These are phyloP conservation scores for Sutorius australiensis DNA, from an alignment of 768 basidiomycete genomes.

Conservation along the genomic window DNA sequence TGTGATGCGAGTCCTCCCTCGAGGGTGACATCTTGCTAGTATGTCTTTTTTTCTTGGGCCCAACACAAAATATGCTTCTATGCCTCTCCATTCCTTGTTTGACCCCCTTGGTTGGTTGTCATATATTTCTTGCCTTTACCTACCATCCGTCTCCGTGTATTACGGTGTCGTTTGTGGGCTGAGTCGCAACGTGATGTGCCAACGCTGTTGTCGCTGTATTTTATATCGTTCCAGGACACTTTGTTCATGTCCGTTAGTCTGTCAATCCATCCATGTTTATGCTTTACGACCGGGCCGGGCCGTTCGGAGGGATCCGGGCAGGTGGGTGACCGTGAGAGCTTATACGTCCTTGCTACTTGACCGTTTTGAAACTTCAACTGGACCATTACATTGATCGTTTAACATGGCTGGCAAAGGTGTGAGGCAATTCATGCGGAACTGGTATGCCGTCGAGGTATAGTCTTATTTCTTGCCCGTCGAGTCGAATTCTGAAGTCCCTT, in stretches of 20 bases:
- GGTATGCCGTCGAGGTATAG: conserved; percentile 45
- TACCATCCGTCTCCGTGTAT: not conserved
- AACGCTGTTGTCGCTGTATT: conserved; percentile 31
- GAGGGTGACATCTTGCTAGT: conserved; percentile 2
- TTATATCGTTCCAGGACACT: conserved; percentile 24
- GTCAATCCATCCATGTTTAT: conserved; percentile 23
- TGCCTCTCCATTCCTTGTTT: conserved; percentile 15
- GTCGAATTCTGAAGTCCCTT: not conserved
- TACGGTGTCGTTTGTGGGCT: conserved; percentile 10
- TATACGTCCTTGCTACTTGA: not conserved
- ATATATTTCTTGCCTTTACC: conserved; percentile 18
- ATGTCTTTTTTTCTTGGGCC: conserved; percentile 7
- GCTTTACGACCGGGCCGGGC: conserved; percentile 3
- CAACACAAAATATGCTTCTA: conserved; percentile 16
- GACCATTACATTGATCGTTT: conserved; percentile 1
- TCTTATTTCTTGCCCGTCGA: not conserved
- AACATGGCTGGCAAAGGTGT: conserved; percentile 24
- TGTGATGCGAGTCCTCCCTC: conserved; percentile 25
- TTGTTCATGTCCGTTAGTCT: conserved; percentile 26
- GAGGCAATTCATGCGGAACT: conserved; percentile 37
- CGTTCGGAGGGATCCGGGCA: conserved; percentile 17
- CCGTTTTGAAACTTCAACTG: not conserved
- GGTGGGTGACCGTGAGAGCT: conserved; percentile 15
- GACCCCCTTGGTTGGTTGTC: conserved; percentile 10
- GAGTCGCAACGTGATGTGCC: conserved; percentile 22